A percentile compares a stretch with the other conserved stretches of the same genome.
These are phyloP conservation scores for Cairneyella variabilis DNA, from an alignment of 495 filamentous ascomycete genomes.

Conservation along the genomic window DNA sequence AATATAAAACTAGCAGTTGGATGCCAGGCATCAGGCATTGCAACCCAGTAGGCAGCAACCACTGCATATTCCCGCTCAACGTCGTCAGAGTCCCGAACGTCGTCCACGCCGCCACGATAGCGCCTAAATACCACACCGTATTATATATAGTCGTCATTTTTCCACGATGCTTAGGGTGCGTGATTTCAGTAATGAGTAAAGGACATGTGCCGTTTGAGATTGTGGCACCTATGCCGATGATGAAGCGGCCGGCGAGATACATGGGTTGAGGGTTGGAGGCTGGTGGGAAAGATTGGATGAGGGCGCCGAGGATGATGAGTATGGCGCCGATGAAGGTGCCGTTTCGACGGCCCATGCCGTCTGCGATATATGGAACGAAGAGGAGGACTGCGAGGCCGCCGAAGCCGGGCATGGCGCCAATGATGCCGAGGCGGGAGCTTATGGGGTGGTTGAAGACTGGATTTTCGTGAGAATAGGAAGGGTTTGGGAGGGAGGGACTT, in stretches of 20 bases:
- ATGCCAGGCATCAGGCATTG: slow-evolving; percentile 39
- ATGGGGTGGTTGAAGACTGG: slow-evolving; percentile 29
- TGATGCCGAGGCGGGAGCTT: slow-evolving; percentile 27
- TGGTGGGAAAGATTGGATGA: slow-evolving; percentile 32
- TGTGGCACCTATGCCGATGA: slow-evolving; percentile 47
- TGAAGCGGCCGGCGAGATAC: slow-evolving; percentile 46
- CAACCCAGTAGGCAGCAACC: slow-evolving; percentile 43
- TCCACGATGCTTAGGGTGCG: slow-evolving; percentile 47
- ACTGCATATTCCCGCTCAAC: slow-evolving; percentile 38
- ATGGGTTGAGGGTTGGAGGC: slow-evolving; percentile 34
- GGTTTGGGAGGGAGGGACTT: slow-evolving; percentile 3
- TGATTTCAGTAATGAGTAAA: slow-evolving; percentile 42
- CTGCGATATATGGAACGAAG: slow-evolving; percentile 40
- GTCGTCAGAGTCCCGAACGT: slow-evolving; percentile 38
- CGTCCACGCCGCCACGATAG: slow-evolving; percentile 44
- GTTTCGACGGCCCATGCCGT: slow-evolving; percentile 37
- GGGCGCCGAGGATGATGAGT: slow-evolving; percentile 49
- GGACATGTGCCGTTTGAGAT: slow-evolving; percentile 47
- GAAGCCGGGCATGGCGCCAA: slow-evolving; percentile 28
- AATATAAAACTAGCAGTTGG: slow-evolving; percentile 22
- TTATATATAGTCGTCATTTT: slow-evolving; percentile 42
- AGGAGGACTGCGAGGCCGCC: slow-evolving; percentile 30
- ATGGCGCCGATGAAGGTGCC: slow-evolving; percentile 46
- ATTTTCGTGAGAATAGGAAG: too few species aligned
- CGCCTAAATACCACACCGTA: slow-evolving; percentile 31